Evolutionary conservation across 805 yeast genomes (phyloP).

Genomic region (Nakazawaea molendinolei): DNA sequence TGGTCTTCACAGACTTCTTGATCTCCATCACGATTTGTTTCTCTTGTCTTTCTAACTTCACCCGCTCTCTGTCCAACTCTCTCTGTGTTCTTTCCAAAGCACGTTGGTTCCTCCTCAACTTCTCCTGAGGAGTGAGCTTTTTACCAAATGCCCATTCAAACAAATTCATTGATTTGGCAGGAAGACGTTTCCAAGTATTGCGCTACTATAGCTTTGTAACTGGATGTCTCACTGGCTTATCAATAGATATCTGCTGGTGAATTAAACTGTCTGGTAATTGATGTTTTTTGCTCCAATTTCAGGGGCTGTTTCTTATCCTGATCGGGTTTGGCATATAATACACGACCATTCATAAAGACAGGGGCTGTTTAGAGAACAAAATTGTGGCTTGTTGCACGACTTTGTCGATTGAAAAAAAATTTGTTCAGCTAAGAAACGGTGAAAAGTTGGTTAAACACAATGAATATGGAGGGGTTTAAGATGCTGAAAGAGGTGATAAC

Average conservation of each 20-base stretch:
- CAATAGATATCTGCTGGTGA: no score
- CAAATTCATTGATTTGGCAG: slow-evolving; percentile 55
- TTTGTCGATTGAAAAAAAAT: slow-evolving; percentile 1
- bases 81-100: slow-evolving; percentile 92
- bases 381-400: neutral
- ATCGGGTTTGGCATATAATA: neutral
- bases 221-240: no score
- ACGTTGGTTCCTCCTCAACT: slow-evolving; percentile 90
- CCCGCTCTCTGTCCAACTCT: slow-evolving; percentile 83
- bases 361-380: no score
- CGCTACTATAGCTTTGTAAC: no score
- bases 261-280: no score
- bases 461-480: neutral
- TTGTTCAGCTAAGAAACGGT: no score
- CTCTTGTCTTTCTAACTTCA: slow-evolving; percentile 85
- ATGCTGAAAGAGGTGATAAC: neutral
- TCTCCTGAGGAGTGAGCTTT: slow-evolving; percentile 88
- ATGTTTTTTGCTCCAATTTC: no score
- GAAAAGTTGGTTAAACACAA: no score
- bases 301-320: no score
- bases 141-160: slow-evolving; percentile 97
- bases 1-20: slow-evolving; percentile 84
- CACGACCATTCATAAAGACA: slow-evolving; percentile 12
- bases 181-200: no score
- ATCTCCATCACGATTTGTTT: slow-evolving; percentile 81